Evolutionary conservation across 306 rosid genomes (phyloP), one percentile per base, ranked within the genome.

Genomic region (Casuarina equisetifolia): DNA sequence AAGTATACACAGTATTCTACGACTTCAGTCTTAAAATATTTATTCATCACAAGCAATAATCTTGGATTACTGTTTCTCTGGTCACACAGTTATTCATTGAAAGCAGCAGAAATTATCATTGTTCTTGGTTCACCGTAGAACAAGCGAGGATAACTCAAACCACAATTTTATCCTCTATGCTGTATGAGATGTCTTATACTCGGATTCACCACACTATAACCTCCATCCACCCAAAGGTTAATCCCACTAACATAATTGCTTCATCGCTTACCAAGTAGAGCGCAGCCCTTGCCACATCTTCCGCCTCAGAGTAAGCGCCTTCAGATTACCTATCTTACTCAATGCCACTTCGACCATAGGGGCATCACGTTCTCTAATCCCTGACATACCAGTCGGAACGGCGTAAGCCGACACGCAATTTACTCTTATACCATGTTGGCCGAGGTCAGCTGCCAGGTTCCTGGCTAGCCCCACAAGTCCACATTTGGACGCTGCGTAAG

Each of bases 351-450:
- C 83, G 0, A 69, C 0, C 4, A 3, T 5, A 17, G 2, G 51
- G 0, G 4, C 35, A 1, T 74, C 19, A 13, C 5, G n/a, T 42
- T 40, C 52, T 8, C 39, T 35, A 1, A 1, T 6, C 2, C 16
- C 51, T 1, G 71, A 6, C 1, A 80, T 74, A 1, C 46, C 79
- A 0, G 83, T 75, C 2, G 1, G 15, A 25, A 61, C 58, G 17
- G 46, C 32, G 52, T 49, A 83, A 0, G 86, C 83, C 0, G 86
- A 68, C 9, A 83, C 83, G 0, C 83, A 83, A 46, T 83, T 83
- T 4, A 83, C 83, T 66, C 86, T 63, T 2, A 83, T 79, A 1
- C 86, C 83, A 19, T 59, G 44, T 59, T 79, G 59, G 2, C 86
- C 83, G 1, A 83, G 75, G 35, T 83, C 83, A 0, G 44, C 86